Conservation (phyloP, 768 basidiomycete species). For the Collybia nuda region DNA sequence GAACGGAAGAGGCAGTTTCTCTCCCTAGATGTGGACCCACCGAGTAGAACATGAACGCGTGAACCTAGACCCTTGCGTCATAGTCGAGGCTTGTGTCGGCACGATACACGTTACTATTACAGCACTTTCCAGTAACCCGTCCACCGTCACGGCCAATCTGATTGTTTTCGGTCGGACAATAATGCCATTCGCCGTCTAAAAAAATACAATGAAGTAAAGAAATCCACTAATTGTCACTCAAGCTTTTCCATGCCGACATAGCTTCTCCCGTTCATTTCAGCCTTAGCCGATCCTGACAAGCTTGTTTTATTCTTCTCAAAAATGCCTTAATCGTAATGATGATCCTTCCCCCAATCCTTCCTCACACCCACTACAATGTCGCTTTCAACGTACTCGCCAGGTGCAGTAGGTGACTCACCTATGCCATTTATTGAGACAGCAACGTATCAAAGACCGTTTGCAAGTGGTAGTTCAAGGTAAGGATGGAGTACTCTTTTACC, state of each 20-base stretch:
- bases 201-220: too few species aligned
- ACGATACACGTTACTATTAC: too few species aligned
- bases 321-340: slow-evolving; percentile 8
- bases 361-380: slow-evolving; percentile 8
- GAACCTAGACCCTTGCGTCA: too few species aligned
- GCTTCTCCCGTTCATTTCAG: slow-evolving; percentile 22
- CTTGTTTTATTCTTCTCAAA: slow-evolving; percentile 9
- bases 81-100: too few species aligned
- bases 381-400: background rate
- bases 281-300: slow-evolving; percentile 20
- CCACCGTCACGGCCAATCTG: slow-evolving; percentile 9
- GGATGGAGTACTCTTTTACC: background rate
- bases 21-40: too few species aligned
- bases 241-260: background rate
- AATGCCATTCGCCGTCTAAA: too few species aligned
- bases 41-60: too few species aligned
- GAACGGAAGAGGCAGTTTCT: too few species aligned
- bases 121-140: background rate
- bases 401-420: slow-evolving; percentile 6
- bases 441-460: slow-evolving; percentile 15
- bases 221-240: too few species aligned
- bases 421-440: slow-evolving; percentile 18
- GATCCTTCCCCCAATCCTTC: slow-evolving; percentile 2
- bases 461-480: slow-evolving; percentile 12
- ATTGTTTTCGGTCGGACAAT: slow-evolving; percentile 5